Percentiles rank a stretch among this genome's conserved stretches.
Evolutionary conservation across 345 rosid species (phyloP).

Genomic region (Arabidopsis suecica): DNA sequence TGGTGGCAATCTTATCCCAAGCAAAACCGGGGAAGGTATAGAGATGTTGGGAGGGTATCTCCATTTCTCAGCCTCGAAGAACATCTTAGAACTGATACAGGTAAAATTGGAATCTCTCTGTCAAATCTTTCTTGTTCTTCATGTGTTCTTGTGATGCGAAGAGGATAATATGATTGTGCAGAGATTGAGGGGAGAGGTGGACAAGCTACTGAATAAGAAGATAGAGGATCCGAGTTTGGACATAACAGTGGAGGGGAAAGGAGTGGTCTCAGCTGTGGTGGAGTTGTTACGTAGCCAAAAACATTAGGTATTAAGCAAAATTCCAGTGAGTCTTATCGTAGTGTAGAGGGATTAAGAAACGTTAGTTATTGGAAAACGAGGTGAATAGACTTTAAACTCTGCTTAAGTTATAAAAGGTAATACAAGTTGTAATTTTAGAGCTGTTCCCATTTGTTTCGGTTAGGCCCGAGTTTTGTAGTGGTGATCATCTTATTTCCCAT

Average conservation of each 20-base stretch:
- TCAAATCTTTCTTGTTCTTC: not conserved
- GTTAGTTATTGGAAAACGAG: not conserved
- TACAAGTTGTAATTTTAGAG: not conserved
- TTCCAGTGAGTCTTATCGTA: not conserved
- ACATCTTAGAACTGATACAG: conserved; percentile 74
- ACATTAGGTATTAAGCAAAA: conserved; percentile 34
- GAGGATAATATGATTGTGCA: conserved; percentile 42
- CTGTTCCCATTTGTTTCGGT: not conserved
- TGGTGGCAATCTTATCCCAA: conserved; percentile 81
- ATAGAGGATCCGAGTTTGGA: conserved; percentile 85
- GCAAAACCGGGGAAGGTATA: conserved; percentile 79
- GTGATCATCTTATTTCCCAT: not conserved
- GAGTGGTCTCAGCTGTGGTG: conserved; percentile 84
- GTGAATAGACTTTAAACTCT: not conserved
- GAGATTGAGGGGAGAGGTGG: conserved; percentile 84
- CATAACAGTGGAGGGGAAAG: conserved; percentile 77
- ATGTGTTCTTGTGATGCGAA: conserved; percentile 5
- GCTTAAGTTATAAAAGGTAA: not conserved
- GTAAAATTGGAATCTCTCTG: conserved; percentile 45
- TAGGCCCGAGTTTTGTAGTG: conserved; percentile 3
- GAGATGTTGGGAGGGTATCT: conserved; percentile 98
- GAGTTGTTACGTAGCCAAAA: conserved; percentile 73
- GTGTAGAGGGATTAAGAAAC: conserved; percentile 5
- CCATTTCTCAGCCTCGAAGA: conserved; percentile 90
- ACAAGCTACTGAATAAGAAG: conserved; percentile 79